Evolutionary conservation across 2,329 filamentous ascomycete species (phyloP).

Genomic region (Helotiales sp.): DNA sequence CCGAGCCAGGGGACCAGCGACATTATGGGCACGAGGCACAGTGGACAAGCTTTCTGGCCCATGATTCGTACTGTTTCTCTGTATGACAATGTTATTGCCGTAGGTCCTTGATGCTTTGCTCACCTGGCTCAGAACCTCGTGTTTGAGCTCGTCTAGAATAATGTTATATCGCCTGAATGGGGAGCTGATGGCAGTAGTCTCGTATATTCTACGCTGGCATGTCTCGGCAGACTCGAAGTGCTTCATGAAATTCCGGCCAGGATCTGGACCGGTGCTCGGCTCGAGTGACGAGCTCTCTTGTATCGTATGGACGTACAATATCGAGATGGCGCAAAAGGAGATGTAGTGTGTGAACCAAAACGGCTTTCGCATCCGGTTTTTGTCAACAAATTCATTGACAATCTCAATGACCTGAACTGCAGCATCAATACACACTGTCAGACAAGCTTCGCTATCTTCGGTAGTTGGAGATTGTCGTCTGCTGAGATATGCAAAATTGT

Average conservation of each 20-base stretch:
- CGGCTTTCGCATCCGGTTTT: constrained; percentile 36
- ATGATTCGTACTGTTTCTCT: not conserved
- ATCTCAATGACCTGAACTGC: constrained; percentile 46
- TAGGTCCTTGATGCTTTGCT: not conserved
- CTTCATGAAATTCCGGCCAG: not conserved
- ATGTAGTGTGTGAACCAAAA: constrained; percentile 50
- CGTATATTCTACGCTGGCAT: constrained; percentile 27
- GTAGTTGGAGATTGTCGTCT: constrained; percentile 25
- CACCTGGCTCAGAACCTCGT: constrained; percentile 6
- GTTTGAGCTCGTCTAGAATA: constrained; percentile 40
- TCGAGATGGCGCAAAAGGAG: constrained; percentile 53
- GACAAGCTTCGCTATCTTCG: constrained; percentile 31
- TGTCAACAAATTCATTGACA: constrained; percentile 42
- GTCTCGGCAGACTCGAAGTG: constrained; percentile 11
- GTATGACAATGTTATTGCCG: not conserved
- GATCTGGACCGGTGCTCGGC: not conserved
- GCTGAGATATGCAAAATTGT: constrained; percentile 39
- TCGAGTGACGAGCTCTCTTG: constrained; percentile 31
- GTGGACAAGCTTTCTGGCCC: too few relatives aligned
- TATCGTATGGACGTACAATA: constrained; percentile 55
- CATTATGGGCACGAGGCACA: too few relatives aligned
- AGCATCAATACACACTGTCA: constrained; percentile 47
- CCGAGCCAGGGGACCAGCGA: too few relatives aligned
- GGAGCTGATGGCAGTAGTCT: constrained; percentile 3
- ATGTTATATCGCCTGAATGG: constrained; percentile 39